Base-by-base conservation (phyloP, 352 stramenopile species). In the Pythium folliculosum region DNA sequence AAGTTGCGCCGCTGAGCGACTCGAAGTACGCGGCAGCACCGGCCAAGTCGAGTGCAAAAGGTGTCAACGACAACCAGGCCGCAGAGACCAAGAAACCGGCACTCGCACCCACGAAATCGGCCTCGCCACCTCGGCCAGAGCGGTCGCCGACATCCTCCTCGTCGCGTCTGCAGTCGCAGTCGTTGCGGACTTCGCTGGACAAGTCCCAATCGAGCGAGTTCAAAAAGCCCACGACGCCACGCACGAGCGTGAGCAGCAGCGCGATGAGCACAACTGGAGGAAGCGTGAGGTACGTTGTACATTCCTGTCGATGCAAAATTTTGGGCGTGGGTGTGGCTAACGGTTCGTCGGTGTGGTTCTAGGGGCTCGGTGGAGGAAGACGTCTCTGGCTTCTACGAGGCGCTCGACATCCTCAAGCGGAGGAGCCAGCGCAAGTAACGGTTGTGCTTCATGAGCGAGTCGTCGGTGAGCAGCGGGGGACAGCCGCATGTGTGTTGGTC, bases 351-450 rank as follows among this genome's bases (percentile, higher is more conserved):
- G 25, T 21, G 3, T 55, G 25, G 30, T n/a, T 47, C 16, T n/a
- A 59, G 40, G 3, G 84, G 77, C 53, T 83, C 80, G 8, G 82
- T 92, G 12, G 82, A 92, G 27, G 82, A 91, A 47, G 82, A 92
- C 32, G 81, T 92, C 1, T 87, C 82, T 5, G 82, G 79, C 2
- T 92, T 92, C 60, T 92, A 92, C 52, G 81, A 90, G 71, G 84
- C 84, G 4, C 68, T 92, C 9, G 84, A 90, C 53, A 85, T 92
- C 27, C 77, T 92, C 44, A 92, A 91, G 48, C 80, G 84, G 30
- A 45, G 52, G 47, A 47, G 69, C 58, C 23, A 51, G 27, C 35
- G 67, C 66, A 66, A 66, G 49, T 59, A 55, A 49, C 44, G 44
- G 12, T 49, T 8, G 44, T 23, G 44, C 4, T n/a, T n/a, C n/a